phyloP scores from a whole-genome alignment of 2,329 filamentous ascomycete genomes.

The Blastomyces gilchristii region DNA sequence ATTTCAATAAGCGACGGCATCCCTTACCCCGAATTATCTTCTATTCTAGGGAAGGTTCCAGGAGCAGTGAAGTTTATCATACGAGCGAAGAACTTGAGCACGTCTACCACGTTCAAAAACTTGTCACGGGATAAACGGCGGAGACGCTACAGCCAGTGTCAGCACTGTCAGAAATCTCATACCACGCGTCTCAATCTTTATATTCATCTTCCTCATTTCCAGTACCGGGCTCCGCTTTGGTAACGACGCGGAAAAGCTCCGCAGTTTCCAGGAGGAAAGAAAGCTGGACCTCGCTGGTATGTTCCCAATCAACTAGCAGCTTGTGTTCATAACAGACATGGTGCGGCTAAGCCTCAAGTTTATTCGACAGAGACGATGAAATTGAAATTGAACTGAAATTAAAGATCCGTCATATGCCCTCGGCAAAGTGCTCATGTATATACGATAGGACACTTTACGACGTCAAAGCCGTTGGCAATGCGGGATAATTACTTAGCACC shows the following conservation, averaged over 20 bases:
- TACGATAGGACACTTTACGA: not conserved
- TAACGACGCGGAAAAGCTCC: not conserved
- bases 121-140: not conserved
- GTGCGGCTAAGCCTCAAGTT: not conserved
- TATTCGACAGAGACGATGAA: not conserved
- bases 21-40: not conserved
- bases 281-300: not conserved
- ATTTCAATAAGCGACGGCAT: not conserved
- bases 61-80: not conserved
- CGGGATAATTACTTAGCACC: not conserved
- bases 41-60: not conserved
- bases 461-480: not conserved
- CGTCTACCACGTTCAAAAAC: not conserved
- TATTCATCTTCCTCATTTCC: not conserved
- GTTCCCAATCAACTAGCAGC: not conserved
- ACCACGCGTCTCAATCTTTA: not conserved
- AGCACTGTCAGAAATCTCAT: not conserved
- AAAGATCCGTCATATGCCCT: too few relatives aligned
- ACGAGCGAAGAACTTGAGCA: too few relatives aligned
- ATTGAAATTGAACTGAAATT: not conserved
- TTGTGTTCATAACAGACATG: not conserved
- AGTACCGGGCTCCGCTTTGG: not conserved
- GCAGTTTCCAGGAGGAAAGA: not conserved
- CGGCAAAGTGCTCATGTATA: not conserved
- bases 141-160: not conserved